Percentiles rank a stretch among this genome's conserved stretches.
Evolutionary conservation across 2,329 filamentous ascomycete species (phyloP).

Genomic region (Fusarium piperis): DNA sequence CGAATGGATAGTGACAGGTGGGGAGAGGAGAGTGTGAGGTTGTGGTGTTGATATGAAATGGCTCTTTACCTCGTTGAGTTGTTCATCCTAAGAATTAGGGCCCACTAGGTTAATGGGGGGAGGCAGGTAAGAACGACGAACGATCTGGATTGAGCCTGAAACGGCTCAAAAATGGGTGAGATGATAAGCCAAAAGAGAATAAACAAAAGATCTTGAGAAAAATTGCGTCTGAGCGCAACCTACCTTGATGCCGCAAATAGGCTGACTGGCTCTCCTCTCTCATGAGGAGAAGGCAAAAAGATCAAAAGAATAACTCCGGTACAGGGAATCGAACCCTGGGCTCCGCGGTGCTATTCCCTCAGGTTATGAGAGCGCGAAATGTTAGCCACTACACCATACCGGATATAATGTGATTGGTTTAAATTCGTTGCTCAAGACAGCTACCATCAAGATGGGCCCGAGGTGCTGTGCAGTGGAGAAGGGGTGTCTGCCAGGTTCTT

Average conservation of each 20-base stretch:
- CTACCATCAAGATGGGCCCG: neutral
- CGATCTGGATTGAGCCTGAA: neutral
- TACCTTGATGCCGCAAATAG: no score
- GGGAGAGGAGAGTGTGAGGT: neutral
- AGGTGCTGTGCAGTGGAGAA: neutral
- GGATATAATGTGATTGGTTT: slow-evolving; percentile 28
- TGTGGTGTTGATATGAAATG: neutral
- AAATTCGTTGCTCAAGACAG: accelerated
- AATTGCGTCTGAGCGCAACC: no score
- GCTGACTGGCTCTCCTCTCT: no score
- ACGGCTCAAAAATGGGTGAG: no score
- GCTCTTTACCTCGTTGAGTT: no score
- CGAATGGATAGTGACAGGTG: neutral
- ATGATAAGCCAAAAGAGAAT: no score
- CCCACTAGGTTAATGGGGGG: neutral
- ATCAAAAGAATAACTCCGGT: neutral
- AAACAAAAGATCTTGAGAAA: no score
- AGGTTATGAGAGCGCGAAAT: slow-evolving; percentile 45
- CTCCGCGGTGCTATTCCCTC: neutral
- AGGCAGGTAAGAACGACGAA: neutral
- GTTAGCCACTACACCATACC: slow-evolving; percentile 49
- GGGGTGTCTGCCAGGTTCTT: neutral
- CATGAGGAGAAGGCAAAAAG: no score
- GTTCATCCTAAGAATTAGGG: neutral
- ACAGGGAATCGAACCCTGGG: slow-evolving; percentile 2